Base-by-base conservation (phyloP, 2,329 filamentous ascomycete genomes). In the Bisporella sp. region DNA sequence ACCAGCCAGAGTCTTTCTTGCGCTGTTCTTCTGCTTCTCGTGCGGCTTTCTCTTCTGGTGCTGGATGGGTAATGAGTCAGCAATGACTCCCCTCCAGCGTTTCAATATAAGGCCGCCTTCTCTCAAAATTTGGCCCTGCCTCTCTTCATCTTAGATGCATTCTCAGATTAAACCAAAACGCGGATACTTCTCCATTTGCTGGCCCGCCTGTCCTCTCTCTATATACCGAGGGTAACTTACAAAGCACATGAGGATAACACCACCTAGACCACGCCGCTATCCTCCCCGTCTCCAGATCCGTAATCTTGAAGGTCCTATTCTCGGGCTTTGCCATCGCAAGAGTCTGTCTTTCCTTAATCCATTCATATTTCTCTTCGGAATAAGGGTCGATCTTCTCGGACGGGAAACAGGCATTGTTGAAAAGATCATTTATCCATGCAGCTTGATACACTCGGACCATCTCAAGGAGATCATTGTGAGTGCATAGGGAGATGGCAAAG, bases 201-300 rank as follows among this genome's bases (percentile, higher is more conserved):
- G 2, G 21, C 21, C 21, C 21, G 21, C 21, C 3, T 21, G 21
- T 21, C 21, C 21, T 21, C 21, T 21, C 21, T 21, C 21, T 21
- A 21, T 21, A 21, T 21, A 21, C 21, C 21, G 21, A 21, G 21
- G 21, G 21, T 21, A 21, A 21, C 5, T 47, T 41, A 12, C 51
- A 65, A 21, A 60, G 57, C 0, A 52, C 59, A 47, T 62, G 48
- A 12, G 69, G 69, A 11, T 65, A 62, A 65, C 9, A 62, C 64
- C 5, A 68, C 48, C 6, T 62, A 56, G 2, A 61, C 63, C 5
- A 54, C 63, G 8, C 42, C 33, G 1, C 32, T 45, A 47, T 70
- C 63, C 66, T 63, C 2, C 8, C 41, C 5, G 47, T 56, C 21
- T 29, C 31, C 33, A n/a, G 8, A 6, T 47, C 45, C 28, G 35